Evolutionary conservation across 2,329 filamentous ascomycete genomes (phyloP).

Genomic region (Cordyceps fumosorosea): DNA sequence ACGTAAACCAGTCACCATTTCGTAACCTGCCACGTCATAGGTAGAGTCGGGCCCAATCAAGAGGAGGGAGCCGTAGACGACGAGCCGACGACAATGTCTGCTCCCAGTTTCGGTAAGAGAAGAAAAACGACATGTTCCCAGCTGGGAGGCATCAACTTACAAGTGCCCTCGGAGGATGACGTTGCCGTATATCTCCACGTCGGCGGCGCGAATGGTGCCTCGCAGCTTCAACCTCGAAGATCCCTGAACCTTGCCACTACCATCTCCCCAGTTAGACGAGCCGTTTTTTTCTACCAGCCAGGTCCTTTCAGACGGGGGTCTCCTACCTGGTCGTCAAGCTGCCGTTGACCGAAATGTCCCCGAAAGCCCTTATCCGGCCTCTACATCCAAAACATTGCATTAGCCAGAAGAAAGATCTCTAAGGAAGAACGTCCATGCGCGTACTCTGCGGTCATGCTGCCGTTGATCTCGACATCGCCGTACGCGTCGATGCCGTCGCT

Average conservation of each 20-base stretch:
- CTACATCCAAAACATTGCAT: too few relatives aligned
- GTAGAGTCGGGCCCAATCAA: conserved; percentile 38
- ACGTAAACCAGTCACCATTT: conserved; percentile 37
- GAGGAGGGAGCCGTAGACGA: conserved; percentile 40
- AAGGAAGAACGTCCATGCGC: too few relatives aligned
- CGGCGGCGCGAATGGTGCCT: conserved; percentile 35
- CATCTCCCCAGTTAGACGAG: conserved; percentile 4
- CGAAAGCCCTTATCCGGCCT: conserved; percentile 39
- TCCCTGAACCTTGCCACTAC: conserved; percentile 39
- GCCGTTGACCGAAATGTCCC: conserved; percentile 37
- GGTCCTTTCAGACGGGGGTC: too few relatives aligned
- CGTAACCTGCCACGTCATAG: conserved; percentile 36
- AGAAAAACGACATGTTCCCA: not conserved
- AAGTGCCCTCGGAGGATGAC: conserved; percentile 38
- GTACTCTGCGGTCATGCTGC: conserved; percentile 37
- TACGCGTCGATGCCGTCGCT: conserved; percentile 41
- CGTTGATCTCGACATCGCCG: conserved; percentile 35
- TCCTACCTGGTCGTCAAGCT: conserved; percentile 32
- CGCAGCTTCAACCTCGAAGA: conserved; percentile 39
- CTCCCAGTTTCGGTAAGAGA: not conserved
- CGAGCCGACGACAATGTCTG: conserved; percentile 35
- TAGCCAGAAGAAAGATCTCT: too few relatives aligned
- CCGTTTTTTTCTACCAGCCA: too few relatives aligned
- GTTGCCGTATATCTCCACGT: conserved; percentile 42
- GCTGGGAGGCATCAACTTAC: conserved; percentile 24